These are phyloP conservation scores for Chlorella sp. DNA, from an alignment of 139 green algal species.

Conservation along the genomic window DNA sequence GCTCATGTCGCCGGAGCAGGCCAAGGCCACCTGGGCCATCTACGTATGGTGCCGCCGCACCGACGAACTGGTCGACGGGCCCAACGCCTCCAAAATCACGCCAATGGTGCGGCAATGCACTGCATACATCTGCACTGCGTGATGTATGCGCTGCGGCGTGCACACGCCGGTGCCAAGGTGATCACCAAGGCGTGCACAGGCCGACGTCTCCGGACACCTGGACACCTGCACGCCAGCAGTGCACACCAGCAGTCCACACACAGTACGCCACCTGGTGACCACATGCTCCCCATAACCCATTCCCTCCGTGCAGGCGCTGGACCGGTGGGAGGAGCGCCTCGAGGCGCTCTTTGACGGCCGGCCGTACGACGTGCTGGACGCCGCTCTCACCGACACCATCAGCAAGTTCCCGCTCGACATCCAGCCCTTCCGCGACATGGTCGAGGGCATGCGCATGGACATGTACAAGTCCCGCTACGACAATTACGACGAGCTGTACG, in stretches of 20 bases:
- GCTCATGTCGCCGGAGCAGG: conserved; percentile 96
- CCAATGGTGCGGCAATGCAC: conserved; percentile 77
- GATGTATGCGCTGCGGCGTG: too few species aligned
- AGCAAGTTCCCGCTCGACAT: conserved; percentile 88
- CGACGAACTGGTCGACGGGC: conserved; percentile 97
- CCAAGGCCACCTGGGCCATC: conserved; percentile 93
- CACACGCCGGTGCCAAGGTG: too few species aligned
- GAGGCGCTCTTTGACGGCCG: conserved; percentile 87
- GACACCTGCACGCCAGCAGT: too few species aligned
- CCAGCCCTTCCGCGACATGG: conserved; percentile 97
- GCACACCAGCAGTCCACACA: too few species aligned
- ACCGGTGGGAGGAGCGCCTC: conserved; percentile 94
- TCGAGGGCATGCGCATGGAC: conserved; percentile 99
- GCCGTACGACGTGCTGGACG: conserved; percentile 94
- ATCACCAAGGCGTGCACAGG: too few species aligned
- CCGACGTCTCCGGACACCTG: too few species aligned
- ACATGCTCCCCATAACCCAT: too few species aligned
- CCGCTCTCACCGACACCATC: conserved; percentile 91
- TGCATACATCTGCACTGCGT: too few species aligned
- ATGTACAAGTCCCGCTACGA: conserved; percentile 90
- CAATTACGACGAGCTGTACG: conserved; percentile 98
- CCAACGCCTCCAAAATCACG: conserved; percentile 93
- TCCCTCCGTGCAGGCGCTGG: too few species aligned
- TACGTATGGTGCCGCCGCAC: conserved; percentile 98
- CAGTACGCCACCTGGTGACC: too few species aligned